Base-by-base conservation (phyloP, 2,329 filamentous ascomycete species). In the Thielaviopsis populi region DNA sequence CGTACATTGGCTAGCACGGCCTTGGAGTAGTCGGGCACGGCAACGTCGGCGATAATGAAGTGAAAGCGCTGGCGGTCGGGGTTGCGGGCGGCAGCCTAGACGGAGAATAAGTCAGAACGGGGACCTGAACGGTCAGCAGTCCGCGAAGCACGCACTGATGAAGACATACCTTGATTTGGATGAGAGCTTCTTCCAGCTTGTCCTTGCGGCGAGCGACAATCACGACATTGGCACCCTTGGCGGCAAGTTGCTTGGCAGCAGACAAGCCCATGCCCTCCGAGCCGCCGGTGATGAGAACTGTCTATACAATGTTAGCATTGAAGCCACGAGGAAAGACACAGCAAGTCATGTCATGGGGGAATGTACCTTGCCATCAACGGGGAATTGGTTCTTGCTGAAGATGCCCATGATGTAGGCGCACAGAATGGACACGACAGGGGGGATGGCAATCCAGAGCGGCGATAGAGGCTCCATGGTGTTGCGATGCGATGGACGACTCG, bases 181-280 rank as follows among this genome's bases (percentile, higher is more conserved):
- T 75, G 58, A 95, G 72, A 2, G 89, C 86, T 43, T 65, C 59
- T 68, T 89, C 79, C 27, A 99, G 87, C 73, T 92, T 95, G 65
- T 76, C 76, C 13, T 83, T 77, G 68, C 86, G 89, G 63, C 94
- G 87, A 15, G 92, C 86, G 61, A 96, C 86, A 68, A 97, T 84
- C 67, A 95, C 83, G 63, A 99, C 73, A 73, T 91, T 89, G 66
- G 94, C 92, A 58, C 94, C 94, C 73, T 91, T 91, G 60, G 81
- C 77, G 2, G 92, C 82, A 54, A 99, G 83, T 68, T 91, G 80
- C 61, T 83, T 80, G 4, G 86, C 91, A 22, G 86, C 83, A 61
- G 84, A 83, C 69, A 85, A 84, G 66, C 94, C 94, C 87, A 96
- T 89, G 65, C 94, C 94, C 71, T 96, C 89, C 0, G 94, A 96